Base-by-base conservation (phyloP, 2,329 filamentous ascomycete genomes). In the Seiridium unicorne region DNA sequence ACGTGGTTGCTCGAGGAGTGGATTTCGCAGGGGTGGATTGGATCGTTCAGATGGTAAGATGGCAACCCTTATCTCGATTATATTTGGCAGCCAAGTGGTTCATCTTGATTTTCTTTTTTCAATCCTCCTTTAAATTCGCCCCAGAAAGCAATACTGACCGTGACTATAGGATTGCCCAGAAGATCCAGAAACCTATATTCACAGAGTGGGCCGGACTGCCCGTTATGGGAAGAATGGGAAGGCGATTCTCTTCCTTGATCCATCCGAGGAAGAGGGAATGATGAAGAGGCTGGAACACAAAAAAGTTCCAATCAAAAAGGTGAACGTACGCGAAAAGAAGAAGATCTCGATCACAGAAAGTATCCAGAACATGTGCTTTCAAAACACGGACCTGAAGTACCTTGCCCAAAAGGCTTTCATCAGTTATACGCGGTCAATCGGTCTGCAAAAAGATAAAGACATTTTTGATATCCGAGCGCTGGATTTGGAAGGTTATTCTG, bases 11-110 rank as follows among this genome's bases (percentile, higher is more conserved):
- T 0, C 86, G 95, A 74, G 95, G 95, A 64, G 84, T 99, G 10
- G 95, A 99, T 74, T 98, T 99, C 71, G 95, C 95, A 0, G 89
- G 93, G 3, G 95, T 99, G 0, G 95, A 99, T 73, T 99, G 95
- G 90, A 95, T 99, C 4, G 92, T 99, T n/a, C 95, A 99, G 72
- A 84, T 92, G n/a, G 18, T 26, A 26, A 26, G 18, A 26, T 26
- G 18, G 18, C 18, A 26, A 26, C 18, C 18, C 18, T 26, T 26
- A 26, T 26, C 18, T 26, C 18, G 18, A 26, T 26, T 26, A 26
- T 26, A 26, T 26, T 26, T 26, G 18, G 18, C 18, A 26, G 18
- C 18, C 18, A 26, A 26, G 18, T 26, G 18, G 18, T 26, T 2
- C 18, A 26, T 26, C 18, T 26, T 2, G 18, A 26, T 26, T 26